phyloP scores from a whole-genome alignment of 495 filamentous ascomycete species.

The Penicillium lagena region DNA sequence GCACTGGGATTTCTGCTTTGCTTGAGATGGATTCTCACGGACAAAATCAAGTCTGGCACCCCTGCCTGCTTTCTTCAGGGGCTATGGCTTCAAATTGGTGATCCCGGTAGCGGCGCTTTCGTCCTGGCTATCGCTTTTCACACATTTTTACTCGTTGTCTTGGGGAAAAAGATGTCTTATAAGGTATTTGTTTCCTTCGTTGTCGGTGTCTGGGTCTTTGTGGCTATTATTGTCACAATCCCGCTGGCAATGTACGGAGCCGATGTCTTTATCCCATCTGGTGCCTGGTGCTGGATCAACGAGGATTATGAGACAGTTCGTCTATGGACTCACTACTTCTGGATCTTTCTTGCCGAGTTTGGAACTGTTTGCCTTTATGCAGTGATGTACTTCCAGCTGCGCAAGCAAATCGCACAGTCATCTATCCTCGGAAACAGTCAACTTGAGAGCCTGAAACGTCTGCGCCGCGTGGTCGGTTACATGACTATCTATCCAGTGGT shows the following conservation, averaged over 20 bases:
- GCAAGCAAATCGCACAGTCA: constrained; percentile 37
- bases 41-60: constrained; percentile 50
- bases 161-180: constrained; percentile 50
- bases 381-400: constrained; percentile 56
- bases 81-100: constrained; percentile 64
- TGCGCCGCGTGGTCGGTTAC: constrained; percentile 50
- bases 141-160: constrained; percentile 59
- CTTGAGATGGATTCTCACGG: constrained; percentile 48
- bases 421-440: constrained; percentile 31
- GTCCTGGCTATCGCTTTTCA: constrained; percentile 65
- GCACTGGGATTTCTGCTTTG: constrained; percentile 62
- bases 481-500: constrained; percentile 74
- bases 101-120: constrained; percentile 63
- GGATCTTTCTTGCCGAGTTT: constrained; percentile 68
- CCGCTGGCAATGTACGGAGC: constrained; percentile 47
- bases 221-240: constrained; percentile 50
- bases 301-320: constrained; percentile 52
- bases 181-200: constrained; percentile 45
- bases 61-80: constrained; percentile 63
- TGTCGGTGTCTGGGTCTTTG: constrained; percentile 50
- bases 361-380: constrained; percentile 58
- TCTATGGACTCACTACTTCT: constrained; percentile 71
- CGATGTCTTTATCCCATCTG: constrained; percentile 55
- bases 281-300: constrained; percentile 72
- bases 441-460: constrained; percentile 30